Evolutionary conservation across 1,284 basidiomycete genomes (phyloP).

Genomic region (Ceratorhiza oryzae-sativae): DNA sequence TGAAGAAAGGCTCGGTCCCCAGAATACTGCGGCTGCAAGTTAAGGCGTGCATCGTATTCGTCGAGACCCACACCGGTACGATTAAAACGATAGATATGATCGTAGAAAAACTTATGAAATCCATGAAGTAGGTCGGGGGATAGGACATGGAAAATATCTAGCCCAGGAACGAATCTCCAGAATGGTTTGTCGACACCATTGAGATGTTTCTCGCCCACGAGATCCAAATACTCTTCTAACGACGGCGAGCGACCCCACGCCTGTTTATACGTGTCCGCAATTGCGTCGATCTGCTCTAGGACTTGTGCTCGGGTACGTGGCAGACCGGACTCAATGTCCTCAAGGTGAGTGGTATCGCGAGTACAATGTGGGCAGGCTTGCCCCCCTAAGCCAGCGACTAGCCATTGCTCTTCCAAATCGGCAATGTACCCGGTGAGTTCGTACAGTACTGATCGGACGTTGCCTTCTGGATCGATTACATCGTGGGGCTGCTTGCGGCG

Average conservation of each 20-base stretch:
- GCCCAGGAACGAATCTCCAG: conserved; percentile 7
- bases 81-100: conserved; percentile 24
- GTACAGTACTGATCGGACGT: no score
- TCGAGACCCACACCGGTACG: conserved; percentile 3
- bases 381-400: no score
- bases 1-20: conserved; percentile 16
- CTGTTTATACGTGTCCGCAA: no score
- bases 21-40: neutral
- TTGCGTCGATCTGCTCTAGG: no score
- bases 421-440: no score
- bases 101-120: conserved; percentile 35
- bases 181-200: conserved; percentile 39
- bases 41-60: conserved; percentile 10
- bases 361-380: no score
- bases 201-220: neutral
- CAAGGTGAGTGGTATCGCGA: no score
- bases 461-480: no score
- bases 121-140: conserved; percentile 30
- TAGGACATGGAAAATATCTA: conserved; percentile 14
- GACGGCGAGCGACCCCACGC: neutral
- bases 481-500: no score
- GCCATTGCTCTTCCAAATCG: no score
- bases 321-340: no score
- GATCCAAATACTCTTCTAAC: neutral
- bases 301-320: no score